Conservation (phyloP, 179 eudicot species). For the Corrigiola litoralis region DNA sequence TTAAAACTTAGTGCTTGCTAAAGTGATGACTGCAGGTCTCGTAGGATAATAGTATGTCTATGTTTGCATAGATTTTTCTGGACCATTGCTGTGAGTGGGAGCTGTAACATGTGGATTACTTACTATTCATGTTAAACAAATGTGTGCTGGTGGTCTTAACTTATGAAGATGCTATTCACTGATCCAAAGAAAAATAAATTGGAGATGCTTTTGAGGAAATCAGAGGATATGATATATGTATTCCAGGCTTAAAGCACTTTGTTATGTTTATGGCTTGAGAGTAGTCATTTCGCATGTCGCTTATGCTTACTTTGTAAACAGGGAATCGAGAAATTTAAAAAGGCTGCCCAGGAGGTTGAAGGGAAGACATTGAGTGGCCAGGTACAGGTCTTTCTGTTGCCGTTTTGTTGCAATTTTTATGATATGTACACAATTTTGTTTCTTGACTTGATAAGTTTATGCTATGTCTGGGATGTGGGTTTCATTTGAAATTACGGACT, state of each 20-base stretch:
- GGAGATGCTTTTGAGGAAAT: background rate
- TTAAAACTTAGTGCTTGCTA: no score
- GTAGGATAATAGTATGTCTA: no score
- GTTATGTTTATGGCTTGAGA: no score
- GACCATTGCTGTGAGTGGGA: background rate
- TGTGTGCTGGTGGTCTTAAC: background rate
- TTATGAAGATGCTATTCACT: background rate
- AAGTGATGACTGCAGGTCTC: no score
- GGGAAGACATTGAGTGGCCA: conserved; percentile 80
- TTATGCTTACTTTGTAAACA: conserved; percentile 19
- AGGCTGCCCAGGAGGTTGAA: conserved; percentile 74
- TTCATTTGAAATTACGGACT: background rate
- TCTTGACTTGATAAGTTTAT: background rate
- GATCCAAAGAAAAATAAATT: no score
- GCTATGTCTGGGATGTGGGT: background rate
- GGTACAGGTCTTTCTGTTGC: conserved; percentile 37
- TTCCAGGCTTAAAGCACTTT: no score
- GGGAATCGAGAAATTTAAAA: conserved; percentile 94
- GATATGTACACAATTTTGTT: background rate
- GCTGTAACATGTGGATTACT: background rate
- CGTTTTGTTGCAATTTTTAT: background rate
- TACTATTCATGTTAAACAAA: background rate
- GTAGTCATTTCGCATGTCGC: no score
- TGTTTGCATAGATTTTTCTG: background rate
- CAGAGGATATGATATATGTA: no score